Evolutionary conservation across 805 yeast genomes (phyloP).

Genomic region (Pichia heedii): DNA sequence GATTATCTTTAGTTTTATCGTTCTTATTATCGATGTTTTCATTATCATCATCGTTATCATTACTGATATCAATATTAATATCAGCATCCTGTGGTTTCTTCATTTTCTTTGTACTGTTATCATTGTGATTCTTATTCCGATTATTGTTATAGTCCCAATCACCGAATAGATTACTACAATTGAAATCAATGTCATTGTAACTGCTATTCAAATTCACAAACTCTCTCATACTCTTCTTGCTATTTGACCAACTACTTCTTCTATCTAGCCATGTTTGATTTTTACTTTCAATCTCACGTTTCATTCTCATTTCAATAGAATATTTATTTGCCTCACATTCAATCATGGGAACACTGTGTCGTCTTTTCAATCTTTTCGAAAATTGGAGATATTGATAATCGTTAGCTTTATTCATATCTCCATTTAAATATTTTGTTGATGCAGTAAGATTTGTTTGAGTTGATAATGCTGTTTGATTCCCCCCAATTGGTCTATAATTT

Average conservation of each 20-base stretch:
- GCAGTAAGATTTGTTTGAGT: constrained; percentile 1
- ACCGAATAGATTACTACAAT: background rate
- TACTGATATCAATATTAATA: no score
- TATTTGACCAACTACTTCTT: constrained; percentile 2
- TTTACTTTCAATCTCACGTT: constrained; percentile 7
- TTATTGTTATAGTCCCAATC: no score
- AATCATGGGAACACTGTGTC: constrained; percentile 33
- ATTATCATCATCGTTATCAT: background rate
- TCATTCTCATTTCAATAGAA: constrained; percentile 18
- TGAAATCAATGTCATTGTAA: background rate
- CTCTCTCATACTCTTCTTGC: constrained; percentile 1
- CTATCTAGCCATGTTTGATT: background rate
- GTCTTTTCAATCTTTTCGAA: constrained; percentile 24
- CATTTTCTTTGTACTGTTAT: no score
- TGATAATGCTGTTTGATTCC: background rate
- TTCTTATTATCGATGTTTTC: background rate
- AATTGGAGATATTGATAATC: constrained; percentile 17
- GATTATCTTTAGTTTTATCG: background rate
- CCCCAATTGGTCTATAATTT: background rate
- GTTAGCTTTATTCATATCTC: background rate
- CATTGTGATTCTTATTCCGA: no score
- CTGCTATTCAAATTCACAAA: background rate
- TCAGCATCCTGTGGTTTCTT: no score
- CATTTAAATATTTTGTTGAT: background rate
- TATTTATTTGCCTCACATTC: constrained; percentile 25